Conservation (phyloP, 345 rosid genomes). For the Camelina sativa region DNA sequence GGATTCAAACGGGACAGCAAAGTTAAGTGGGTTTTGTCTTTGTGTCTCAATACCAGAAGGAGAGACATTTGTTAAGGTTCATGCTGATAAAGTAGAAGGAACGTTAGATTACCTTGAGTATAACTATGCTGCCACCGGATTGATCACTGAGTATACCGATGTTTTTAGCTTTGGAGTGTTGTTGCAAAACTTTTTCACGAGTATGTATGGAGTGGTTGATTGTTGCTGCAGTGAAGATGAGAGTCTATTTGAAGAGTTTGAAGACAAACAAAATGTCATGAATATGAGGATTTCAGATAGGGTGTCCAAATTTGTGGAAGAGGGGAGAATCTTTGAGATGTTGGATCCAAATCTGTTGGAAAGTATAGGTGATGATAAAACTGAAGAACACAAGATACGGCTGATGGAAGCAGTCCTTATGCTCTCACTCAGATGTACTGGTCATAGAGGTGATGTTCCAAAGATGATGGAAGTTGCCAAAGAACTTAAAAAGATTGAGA, state of each 20-base stretch:
- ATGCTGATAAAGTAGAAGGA: conserved; percentile 43
- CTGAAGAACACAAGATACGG: conserved; percentile 4
- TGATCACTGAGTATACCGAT: conserved; percentile 36
- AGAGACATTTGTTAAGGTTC: conserved; percentile 37
- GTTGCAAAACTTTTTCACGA: conserved; percentile 32
- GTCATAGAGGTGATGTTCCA: conserved; percentile 44
- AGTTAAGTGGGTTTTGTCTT: conserved; percentile 40
- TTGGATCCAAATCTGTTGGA: conserved; percentile 28
- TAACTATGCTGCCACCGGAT: conserved; percentile 18
- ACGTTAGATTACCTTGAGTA: conserved; percentile 30
- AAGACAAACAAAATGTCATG: conserved; percentile 17
- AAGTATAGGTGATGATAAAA: conserved; percentile 3
- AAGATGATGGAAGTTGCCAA: conserved; percentile 42
- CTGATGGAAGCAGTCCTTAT: conserved; percentile 19
- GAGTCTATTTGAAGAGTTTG: conserved; percentile 32
- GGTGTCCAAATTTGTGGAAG: conserved; percentile 25
- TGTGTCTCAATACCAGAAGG: conserved; percentile 39
- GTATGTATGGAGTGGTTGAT: conserved; percentile 19
- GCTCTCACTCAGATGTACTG: conserved; percentile 40
- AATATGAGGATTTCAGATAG: conserved; percentile 40
- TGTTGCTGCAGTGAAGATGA: conserved; percentile 33
- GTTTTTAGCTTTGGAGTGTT: conserved; percentile 41
- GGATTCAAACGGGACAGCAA: conserved; percentile 33
- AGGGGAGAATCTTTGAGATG: conserved; percentile 32
- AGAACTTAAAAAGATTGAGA: conserved; percentile 36